A percentile compares a stretch with the other conserved stretches of the same genome.
These are phyloP conservation scores for Exobasidium cylindrosporum DNA, from an alignment of 1,284 basidiomycete species.

Conservation along the genomic window DNA sequence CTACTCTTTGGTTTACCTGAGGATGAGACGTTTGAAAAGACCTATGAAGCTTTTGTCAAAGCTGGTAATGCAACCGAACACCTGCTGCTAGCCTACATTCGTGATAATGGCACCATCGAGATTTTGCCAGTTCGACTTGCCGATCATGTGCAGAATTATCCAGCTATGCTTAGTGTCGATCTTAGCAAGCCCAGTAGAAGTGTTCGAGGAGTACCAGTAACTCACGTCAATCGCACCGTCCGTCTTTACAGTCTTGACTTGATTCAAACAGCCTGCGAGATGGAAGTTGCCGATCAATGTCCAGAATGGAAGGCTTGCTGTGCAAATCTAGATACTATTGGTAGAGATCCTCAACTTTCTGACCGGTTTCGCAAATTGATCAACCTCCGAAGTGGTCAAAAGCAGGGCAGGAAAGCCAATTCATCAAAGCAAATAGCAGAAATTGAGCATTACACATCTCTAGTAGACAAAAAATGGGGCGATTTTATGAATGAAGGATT, in stretches of 20 bases:
- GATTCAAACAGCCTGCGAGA: conserved; percentile 40
- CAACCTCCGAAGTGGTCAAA: conserved; percentile 31
- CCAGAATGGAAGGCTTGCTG: conserved; percentile 41
- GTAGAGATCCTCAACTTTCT: conserved; percentile 44
- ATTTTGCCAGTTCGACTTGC: conserved; percentile 39
- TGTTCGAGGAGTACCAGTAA: conserved; percentile 41
- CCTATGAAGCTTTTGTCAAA: conserved; percentile 47
- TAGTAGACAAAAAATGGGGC: conserved; percentile 44
- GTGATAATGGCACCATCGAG: conserved; percentile 29
- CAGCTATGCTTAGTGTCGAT: conserved; percentile 36
- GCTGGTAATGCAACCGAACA: conserved; percentile 52
- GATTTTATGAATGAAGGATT: conserved; percentile 48
- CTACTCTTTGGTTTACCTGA: conserved; percentile 52
- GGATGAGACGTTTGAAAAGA: conserved; percentile 49
- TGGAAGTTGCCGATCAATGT: conserved; percentile 26
- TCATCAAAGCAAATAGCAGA: background rate
- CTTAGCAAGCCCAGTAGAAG: conserved; percentile 24
- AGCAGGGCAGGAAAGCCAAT: background rate
- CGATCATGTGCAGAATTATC: conserved; percentile 45
- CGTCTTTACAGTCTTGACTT: conserved; percentile 47
- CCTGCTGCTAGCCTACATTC: conserved; percentile 49
- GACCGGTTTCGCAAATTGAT: conserved; percentile 48
- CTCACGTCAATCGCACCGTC: conserved; percentile 45
- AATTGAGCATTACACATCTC: conserved; percentile 22
- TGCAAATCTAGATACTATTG: conserved; percentile 19